Evolutionary conservation across 768 basidiomycete species (phyloP), one percentile per base, ranked within the genome.

Genomic region (Pulveroboletus frians): DNA sequence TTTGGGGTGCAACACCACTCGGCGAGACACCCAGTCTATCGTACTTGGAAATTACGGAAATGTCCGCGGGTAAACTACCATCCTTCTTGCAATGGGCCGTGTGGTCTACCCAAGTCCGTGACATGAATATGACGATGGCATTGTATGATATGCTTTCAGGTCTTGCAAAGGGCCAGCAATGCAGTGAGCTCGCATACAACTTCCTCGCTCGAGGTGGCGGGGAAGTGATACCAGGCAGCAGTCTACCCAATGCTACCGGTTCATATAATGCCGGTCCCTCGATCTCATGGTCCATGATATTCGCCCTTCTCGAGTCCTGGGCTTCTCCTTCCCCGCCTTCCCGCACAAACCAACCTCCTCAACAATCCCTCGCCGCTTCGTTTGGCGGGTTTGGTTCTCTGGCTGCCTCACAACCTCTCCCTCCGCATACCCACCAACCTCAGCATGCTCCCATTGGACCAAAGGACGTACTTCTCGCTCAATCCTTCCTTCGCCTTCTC

Each of bases 11-110:
- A 2, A 76, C 78, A 0, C 77, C 76, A 3, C 71, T 71, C 4
- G 62, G 61, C 34, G 76, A 77, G 6, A 46, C 66, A 0, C 67
- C 69, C 11, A 68, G 67, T 23, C 63, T 73, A 11, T 70, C 78
- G 3, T 86, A 85, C 58, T 62, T 81, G 52, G 82, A 88, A 55
- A 67, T 69, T 31, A 58, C 77, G 1, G 88, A 91, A 57, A 73
- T 76, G n/a, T 79, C 76, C 2, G 68, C 77, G 21, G 82, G 79
- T 2, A 78, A 83, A 50, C 72, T 90, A 0, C 80, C 83, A 1
- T 76, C 82, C 2, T 94, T 95, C 65, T 70, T 95, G 41, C 88
- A 91, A 50, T 95, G 92, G 92, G 89, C 89, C 0, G 81, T 89
- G 9, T 88, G 86, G 86, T 87, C 86, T 1, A 88, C 88, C 1